Base-by-base conservation (phyloP, 495 filamentous ascomycete species). In the Chaetomium fimeti region DNA sequence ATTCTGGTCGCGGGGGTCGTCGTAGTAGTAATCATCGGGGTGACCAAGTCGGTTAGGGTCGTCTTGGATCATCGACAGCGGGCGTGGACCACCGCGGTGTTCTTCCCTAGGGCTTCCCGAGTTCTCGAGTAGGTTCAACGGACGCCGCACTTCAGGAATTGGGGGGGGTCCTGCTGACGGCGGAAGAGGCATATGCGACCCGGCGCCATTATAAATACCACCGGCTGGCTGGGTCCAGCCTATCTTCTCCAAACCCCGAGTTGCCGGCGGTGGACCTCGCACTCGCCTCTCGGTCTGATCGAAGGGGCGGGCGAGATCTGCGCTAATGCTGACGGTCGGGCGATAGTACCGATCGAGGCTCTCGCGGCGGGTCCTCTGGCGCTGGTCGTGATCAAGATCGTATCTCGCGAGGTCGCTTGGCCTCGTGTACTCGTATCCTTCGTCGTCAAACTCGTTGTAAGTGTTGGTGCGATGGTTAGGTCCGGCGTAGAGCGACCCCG, bases 341-440 rank as follows among this genome's bases (percentile, higher is more conserved):
- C 88, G 88, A 66, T 87, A 82, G 54, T 87, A 84, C 8, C 78
- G 76, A 43, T 85, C 82, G 51, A 81, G 70, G 64, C 83, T 85
- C 16, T 83, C 80, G 18, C 82, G 80, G 45, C 74, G 77, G 56
- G 78, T 76, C 57, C 73, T 73, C 16, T 62, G 65, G n/a, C 73
- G 80, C 45, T 69, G 73, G 61, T 81, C 74, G 62, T 75, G 79
- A 72, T 75, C 85, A 60, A 85, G 68, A 63, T 91, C 89, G 52
- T 86, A 85, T 47, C 89, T 81, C 40, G 86, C 88, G 56, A 89
- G 78, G 63, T 91, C 88, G 66, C 84, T 80, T 11, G 87, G 84
- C 28, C 84, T 88, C 5, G 88, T 91, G 66, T 91, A 91, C 54
- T 89, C 88, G 69, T 87, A 91, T 2, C 85, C 85, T 47, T 87